Conservation (phyloP, 2,329 filamentous ascomycete species). For the Dissoconium aciculare region DNA sequence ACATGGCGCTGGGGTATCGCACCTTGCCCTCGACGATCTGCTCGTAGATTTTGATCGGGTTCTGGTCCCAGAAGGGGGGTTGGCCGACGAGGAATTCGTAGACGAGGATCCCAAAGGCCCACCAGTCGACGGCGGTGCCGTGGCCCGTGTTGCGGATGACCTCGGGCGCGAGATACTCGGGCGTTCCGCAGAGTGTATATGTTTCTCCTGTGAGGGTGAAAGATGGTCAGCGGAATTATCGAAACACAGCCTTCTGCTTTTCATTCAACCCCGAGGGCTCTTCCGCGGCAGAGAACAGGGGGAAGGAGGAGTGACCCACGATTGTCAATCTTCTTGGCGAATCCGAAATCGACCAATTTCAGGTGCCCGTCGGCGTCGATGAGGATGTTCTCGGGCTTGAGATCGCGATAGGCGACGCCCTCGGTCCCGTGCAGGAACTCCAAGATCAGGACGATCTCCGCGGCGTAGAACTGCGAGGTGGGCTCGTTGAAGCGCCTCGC, state of each 20-base stretch:
- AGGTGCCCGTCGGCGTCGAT: constrained; percentile 65
- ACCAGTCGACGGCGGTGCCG: constrained; percentile 67
- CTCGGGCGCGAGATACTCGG: constrained; percentile 71
- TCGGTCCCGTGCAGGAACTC: constrained; percentile 68
- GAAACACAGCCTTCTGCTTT: constrained; percentile 8
- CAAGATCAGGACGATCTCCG: constrained; percentile 68
- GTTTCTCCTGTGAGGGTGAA: constrained; percentile 44
- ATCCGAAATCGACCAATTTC: constrained; percentile 73
- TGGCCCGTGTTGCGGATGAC: constrained; percentile 71
- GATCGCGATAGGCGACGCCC: constrained; percentile 65
- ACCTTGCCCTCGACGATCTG: constrained; percentile 66
- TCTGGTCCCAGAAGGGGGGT: constrained; percentile 75
- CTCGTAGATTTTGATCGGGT: constrained; percentile 76
- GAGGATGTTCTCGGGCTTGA: constrained; percentile 72
- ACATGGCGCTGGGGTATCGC: constrained; percentile 55
- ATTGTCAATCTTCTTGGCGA: constrained; percentile 61
- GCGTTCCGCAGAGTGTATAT: constrained; percentile 70
- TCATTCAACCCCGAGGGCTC: constrained; percentile 3
- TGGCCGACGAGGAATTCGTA: constrained; percentile 78
- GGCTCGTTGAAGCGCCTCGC: constrained; percentile 65
- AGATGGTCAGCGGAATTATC: too few relatives aligned
- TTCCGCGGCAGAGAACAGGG: too few relatives aligned
- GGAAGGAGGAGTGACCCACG: too few relatives aligned
- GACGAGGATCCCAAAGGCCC: constrained; percentile 69
- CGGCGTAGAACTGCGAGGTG: constrained; percentile 66